Percentiles rank a stretch among this genome's conserved stretches.
These are phyloP conservation scores for Aspergillus phoenicis DNA, from an alignment of 2,329 filamentous ascomycete genomes.

Conservation along the genomic window DNA sequence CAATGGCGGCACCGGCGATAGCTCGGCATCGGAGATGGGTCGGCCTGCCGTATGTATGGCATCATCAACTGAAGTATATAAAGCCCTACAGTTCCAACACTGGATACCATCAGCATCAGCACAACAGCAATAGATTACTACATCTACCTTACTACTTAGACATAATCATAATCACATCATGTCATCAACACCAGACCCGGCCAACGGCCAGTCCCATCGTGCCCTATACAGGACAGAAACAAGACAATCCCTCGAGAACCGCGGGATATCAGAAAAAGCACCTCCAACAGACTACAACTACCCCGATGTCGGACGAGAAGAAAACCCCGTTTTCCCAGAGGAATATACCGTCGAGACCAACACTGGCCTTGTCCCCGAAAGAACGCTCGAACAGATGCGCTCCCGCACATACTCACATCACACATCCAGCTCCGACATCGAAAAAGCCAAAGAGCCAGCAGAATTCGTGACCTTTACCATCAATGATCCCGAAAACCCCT, in stretches of 20 bases:
- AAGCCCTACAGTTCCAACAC: neutral
- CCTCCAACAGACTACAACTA: slow-evolving; percentile 34
- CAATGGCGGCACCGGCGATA: neutral
- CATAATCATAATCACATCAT: neutral
- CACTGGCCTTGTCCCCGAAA: slow-evolving; percentile 18
- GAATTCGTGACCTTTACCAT: slow-evolving; percentile 64
- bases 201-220: neutral
- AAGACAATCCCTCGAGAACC: slow-evolving; percentile 25
- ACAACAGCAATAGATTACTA: too few species aligned
- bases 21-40: slow-evolving; percentile 8
- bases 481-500: slow-evolving; percentile 71
- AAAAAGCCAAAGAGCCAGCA: slow-evolving; percentile 26
- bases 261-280: slow-evolving; percentile 26
- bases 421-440: slow-evolving; percentile 13
- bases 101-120: neutral
- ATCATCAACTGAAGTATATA: neutral
- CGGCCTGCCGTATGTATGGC: neutral
- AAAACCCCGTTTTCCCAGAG: slow-evolving; percentile 18
- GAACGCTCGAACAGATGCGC: slow-evolving; percentile 15
- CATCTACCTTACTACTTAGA: neutral
- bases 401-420: slow-evolving; percentile 3
- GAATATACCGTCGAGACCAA: slow-evolving; percentile 18
- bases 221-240: slow-evolving; percentile 22
- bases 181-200: neutral
- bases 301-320: slow-evolving; percentile 24